phyloP scores from a whole-genome alignment of 257 asterid species.

The Hygrophila difformis region DNA sequence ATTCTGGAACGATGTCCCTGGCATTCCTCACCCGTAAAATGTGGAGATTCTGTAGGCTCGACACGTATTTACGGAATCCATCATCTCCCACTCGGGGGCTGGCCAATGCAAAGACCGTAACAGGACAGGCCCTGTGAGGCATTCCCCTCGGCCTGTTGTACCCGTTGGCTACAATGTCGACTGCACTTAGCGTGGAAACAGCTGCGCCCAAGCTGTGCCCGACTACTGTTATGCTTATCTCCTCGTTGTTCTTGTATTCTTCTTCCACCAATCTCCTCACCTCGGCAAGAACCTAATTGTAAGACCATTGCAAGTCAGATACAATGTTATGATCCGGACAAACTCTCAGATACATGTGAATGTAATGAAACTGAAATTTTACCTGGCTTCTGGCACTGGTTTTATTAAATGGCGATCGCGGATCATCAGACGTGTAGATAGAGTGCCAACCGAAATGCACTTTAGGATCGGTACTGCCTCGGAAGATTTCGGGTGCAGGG shows the following conservation, averaged over 20 bases:
- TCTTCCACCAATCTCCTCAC: slow-evolving; percentile 48
- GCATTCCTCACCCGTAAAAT: slow-evolving; percentile 41
- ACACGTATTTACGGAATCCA: slow-evolving; percentile 17
- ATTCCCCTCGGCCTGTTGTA: slow-evolving; percentile 31
- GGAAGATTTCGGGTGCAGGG: slow-evolving; percentile 48
- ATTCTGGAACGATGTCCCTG: slow-evolving; percentile 45
- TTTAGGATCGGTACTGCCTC: slow-evolving; percentile 20
- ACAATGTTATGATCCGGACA: no score
- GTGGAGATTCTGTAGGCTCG: slow-evolving; percentile 21
- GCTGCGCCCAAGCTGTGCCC: slow-evolving; percentile 92
- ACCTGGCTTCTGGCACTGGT: slow-evolving; percentile 72
- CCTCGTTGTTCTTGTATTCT: slow-evolving; percentile 49
- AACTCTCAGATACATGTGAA: no score
- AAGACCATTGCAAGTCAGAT: not conserved
- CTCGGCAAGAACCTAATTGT: slow-evolving; percentile 48
- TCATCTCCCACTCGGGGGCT: slow-evolving; percentile 67
- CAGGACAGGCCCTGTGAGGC: slow-evolving; percentile 47
- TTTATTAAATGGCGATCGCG: slow-evolving; percentile 45
- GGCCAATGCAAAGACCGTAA: slow-evolving; percentile 56
- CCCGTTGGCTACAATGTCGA: slow-evolving; percentile 47
- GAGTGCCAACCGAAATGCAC: slow-evolving; percentile 80
- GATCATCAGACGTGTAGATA: slow-evolving; percentile 63
- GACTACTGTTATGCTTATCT: slow-evolving; percentile 57
- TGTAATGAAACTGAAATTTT: no score
- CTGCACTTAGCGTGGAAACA: slow-evolving; percentile 54